Percentiles rank a stretch among this genome's conserved stretches.
These are phyloP conservation scores for Nelumbo lutea DNA, from an alignment of 164 flowering plant genomes.

Conservation along the genomic window DNA sequence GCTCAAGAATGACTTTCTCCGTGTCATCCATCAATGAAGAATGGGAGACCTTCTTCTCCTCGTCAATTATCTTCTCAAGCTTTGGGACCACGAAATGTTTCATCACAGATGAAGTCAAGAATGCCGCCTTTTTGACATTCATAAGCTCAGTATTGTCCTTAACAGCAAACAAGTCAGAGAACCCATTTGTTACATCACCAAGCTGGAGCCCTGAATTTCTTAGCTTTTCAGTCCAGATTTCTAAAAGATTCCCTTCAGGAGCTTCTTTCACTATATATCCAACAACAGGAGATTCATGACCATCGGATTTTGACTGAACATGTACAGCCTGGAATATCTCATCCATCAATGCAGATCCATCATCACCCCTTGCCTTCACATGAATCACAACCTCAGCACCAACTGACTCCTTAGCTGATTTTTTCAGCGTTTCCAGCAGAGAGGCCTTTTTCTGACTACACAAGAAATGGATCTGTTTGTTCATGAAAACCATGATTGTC, in stretches of 20 bases:
- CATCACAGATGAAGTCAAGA: slow-evolving; percentile 53
- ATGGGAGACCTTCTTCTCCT: slow-evolving; percentile 71
- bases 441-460: slow-evolving; percentile 74
- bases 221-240: slow-evolving; percentile 58
- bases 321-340: slow-evolving; percentile 30
- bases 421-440: slow-evolving; percentile 48
- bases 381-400: slow-evolving; percentile 57
- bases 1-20: slow-evolving; percentile 65
- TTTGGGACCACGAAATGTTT: slow-evolving; percentile 69
- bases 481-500: slow-evolving; percentile 68
- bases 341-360: slow-evolving; percentile 52
- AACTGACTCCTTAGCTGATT: slow-evolving; percentile 41
- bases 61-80: slow-evolving; percentile 72
- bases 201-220: slow-evolving; percentile 38
- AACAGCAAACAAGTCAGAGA: slow-evolving; percentile 63
- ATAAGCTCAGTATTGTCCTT: slow-evolving; percentile 58
- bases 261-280: slow-evolving; percentile 66
- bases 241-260: slow-evolving; percentile 76
- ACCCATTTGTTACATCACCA: slow-evolving; percentile 54
- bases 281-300: slow-evolving; percentile 30
- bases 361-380: slow-evolving; percentile 61
- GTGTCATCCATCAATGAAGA: slow-evolving; percentile 70
- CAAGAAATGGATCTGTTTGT: slow-evolving; percentile 61
- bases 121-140: slow-evolving; percentile 68
- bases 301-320: slow-evolving; percentile 26